These are phyloP conservation scores for Penicillium sclerotigenum DNA, from an alignment of 2,329 filamentous ascomycete genomes.

Conservation along the genomic window DNA sequence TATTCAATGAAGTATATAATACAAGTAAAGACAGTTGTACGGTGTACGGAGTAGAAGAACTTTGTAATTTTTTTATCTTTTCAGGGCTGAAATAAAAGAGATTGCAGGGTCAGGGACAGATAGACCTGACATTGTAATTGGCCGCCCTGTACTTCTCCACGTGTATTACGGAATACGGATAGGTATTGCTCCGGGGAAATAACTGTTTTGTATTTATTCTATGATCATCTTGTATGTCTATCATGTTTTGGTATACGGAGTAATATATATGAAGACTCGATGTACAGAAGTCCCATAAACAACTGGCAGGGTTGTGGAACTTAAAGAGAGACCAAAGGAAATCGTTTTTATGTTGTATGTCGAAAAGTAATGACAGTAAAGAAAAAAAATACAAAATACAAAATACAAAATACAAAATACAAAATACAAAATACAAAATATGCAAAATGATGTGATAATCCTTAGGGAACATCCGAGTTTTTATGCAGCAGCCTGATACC, in stretches of 20 bases:
- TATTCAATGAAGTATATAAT: too few species aligned
- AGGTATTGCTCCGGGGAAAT: neutral
- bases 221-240: neutral
- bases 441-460: neutral
- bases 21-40: neutral
- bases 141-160: neutral
- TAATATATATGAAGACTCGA: neutral
- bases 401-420: neutral
- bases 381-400: neutral
- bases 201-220: neutral
- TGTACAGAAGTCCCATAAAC: neutral
- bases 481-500: slow-evolving; percentile 6
- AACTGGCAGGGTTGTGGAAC: neutral
- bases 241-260: neutral
- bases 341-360: neutral
- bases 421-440: neutral
- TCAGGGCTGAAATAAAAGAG: neutral
- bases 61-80: neutral
- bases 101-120: neutral
- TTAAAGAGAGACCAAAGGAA: neutral
- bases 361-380: neutral
- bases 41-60: neutral
- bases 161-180: too few species aligned
- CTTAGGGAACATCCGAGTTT: neutral
- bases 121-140: neutral